A percentile compares a stretch with the other conserved stretches of the same genome.
phyloP scores from a whole-genome alignment of 2,329 filamentous ascomycete genomes.

The Colletotrichum phormii region DNA sequence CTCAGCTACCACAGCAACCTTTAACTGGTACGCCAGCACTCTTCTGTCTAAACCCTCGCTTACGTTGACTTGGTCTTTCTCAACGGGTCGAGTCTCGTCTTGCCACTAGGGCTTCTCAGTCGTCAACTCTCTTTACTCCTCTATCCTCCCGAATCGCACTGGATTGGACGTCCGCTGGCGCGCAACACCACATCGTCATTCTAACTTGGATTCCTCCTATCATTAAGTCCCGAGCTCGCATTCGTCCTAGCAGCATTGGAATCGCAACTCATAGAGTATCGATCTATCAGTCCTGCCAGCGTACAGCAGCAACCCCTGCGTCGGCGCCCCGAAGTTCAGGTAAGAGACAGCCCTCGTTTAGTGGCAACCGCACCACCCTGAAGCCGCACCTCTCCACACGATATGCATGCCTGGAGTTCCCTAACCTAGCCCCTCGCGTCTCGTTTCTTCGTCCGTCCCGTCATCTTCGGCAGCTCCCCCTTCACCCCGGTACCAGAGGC shows the following conservation, averaged over 20 bases:
- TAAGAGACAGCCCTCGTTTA: constrained; percentile 33
- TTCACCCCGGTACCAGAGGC: constrained; percentile 27
- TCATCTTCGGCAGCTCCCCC: constrained; percentile 34
- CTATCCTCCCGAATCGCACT: background rate
- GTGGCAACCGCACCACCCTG: constrained; percentile 29
- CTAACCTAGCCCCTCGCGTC: constrained; percentile 30
- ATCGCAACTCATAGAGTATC: background rate
- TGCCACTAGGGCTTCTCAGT: background rate
- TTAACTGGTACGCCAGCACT: constrained; percentile 21
- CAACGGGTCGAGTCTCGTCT: background rate
- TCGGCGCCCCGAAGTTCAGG: constrained; percentile 22
- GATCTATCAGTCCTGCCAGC: background rate
- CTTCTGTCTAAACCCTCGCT: constrained; percentile 2
- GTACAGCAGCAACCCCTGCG: background rate
- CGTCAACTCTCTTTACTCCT: background rate
- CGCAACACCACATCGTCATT: background rate
- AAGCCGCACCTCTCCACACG: constrained; percentile 34
- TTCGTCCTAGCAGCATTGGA: background rate
- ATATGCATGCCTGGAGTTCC: constrained; percentile 31
- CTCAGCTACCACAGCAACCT: background rate
- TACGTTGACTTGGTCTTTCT: background rate
- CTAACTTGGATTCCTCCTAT: background rate
- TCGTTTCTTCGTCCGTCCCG: constrained; percentile 32
- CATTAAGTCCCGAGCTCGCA: background rate
- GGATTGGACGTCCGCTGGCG: background rate